phyloP scores from a whole-genome alignment of 257 asterid species.

The Ligustrum vulgare region DNA sequence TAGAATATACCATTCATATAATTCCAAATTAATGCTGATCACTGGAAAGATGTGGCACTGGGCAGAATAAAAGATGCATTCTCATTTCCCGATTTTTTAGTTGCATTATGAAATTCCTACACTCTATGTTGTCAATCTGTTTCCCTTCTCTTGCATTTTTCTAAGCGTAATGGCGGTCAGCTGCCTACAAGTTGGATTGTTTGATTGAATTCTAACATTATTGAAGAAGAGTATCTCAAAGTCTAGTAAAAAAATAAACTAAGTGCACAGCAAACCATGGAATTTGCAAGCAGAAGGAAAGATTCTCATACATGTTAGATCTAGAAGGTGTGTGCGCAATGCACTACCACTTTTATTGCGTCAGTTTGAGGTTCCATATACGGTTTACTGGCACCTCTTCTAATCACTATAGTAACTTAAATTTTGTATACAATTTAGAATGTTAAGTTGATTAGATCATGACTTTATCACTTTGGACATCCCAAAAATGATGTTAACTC shows the following conservation, averaged over 20 bases:
- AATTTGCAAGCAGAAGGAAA: conserved; percentile 1
- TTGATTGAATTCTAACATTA: not conserved
- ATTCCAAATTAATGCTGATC: not conserved
- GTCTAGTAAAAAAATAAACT: conserved; percentile 4
- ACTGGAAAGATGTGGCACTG: not conserved
- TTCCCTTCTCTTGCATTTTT: not conserved
- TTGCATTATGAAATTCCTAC: not conserved
- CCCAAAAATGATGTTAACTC: not conserved
- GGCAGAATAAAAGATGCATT: not conserved
- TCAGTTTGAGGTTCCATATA: not conserved
- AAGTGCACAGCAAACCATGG: not conserved
- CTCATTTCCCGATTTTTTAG: not conserved
- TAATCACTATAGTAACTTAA: conserved; percentile 1
- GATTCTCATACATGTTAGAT: conserved; percentile 1
- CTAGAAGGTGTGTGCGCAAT: not conserved
- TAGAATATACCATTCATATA: not conserved
- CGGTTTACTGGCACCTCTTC: conserved; percentile 1
- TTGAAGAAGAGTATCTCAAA: not conserved
- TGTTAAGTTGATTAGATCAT: conserved; percentile 4
- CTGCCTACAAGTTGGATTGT: not conserved
- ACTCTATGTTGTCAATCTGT: not conserved
- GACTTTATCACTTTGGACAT: not conserved
- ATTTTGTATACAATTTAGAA: not conserved
- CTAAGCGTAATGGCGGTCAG: not conserved
- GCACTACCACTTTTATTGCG: conserved; percentile 10